A percentile compares a stretch with the other conserved stretches of the same genome.
Conservation (phyloP, 2,329 filamentous ascomycete species). For the Shiraia bambusicola region DNA sequence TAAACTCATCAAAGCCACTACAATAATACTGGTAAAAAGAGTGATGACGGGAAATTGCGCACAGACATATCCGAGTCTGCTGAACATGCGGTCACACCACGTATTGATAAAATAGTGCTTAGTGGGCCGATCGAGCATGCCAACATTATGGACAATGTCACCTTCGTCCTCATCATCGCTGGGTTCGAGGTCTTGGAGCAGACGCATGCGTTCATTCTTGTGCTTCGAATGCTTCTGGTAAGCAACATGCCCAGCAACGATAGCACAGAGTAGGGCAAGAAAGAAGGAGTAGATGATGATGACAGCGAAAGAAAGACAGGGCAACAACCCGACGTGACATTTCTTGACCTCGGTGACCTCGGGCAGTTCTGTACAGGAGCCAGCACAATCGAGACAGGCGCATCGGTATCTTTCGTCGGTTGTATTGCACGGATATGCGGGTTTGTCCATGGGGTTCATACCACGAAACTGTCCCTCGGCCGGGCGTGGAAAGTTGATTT, state of each 20-base stretch:
- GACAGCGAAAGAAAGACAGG: constrained; percentile 89
- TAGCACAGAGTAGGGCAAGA: constrained; percentile 65
- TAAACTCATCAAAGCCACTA: constrained; percentile 77
- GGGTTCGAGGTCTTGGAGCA: constrained; percentile 79
- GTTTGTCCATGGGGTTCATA: constrained; percentile 73
- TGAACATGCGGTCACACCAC: constrained; percentile 77
- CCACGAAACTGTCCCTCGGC: constrained; percentile 60
- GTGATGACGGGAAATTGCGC: constrained; percentile 84
- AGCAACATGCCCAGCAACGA: constrained; percentile 71
- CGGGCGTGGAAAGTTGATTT: constrained; percentile 84
- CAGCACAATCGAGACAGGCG: constrained; percentile 89
- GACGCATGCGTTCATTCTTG: constrained; percentile 77
- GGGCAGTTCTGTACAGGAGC: constrained; percentile 79
- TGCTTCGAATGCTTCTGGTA: constrained; percentile 72
- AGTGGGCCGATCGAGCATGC: constrained; percentile 76
- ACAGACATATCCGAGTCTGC: constrained; percentile 74
- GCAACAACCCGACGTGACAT: constrained; percentile 84
- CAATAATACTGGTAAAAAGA: constrained; percentile 71
- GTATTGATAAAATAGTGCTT: constrained; percentile 82
- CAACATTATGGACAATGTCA: constrained; percentile 73
- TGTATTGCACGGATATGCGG: constrained; percentile 84
- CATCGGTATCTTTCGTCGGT: constrained; percentile 83
- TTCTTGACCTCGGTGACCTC: constrained; percentile 67
- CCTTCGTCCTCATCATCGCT: constrained; percentile 95
- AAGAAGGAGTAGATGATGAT: constrained; percentile 82